Conservation (phyloP, 495 filamentous ascomycete species). For the Penicillium verhagenii region DNA sequence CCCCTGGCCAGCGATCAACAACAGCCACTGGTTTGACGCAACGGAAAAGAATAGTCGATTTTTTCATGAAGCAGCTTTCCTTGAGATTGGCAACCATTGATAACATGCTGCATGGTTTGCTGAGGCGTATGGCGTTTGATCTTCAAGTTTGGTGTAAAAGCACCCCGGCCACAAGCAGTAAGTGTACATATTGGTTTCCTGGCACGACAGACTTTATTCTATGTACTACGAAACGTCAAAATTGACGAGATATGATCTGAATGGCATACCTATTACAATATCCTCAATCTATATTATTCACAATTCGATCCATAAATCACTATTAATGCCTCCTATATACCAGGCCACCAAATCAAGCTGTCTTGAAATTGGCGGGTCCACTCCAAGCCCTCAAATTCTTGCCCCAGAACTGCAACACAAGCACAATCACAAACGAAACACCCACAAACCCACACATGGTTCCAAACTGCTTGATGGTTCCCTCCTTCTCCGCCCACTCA, state of each 20-base stretch:
- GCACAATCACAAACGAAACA: slow-evolving; percentile 38
- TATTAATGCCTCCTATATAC: too few species aligned
- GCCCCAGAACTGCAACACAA: slow-evolving; percentile 44
- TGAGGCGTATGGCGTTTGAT: slow-evolving; percentile 4
- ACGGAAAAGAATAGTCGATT: neutral
- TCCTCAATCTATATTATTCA: too few species aligned
- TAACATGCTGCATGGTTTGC: slow-evolving; percentile 10
- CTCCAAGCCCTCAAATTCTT: slow-evolving; percentile 37
- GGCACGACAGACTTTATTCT: neutral
- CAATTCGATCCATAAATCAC: too few species aligned
- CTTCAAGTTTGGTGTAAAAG: neutral
- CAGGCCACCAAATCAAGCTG: neutral
- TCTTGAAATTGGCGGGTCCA: slow-evolving; percentile 22
- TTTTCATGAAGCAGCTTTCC: neutral
- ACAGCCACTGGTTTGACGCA: slow-evolving; percentile 15
- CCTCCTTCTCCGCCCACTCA: slow-evolving; percentile 28
- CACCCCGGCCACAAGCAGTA: neutral
- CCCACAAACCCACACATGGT: slow-evolving; percentile 49
- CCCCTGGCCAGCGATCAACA: neutral
- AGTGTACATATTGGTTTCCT: slow-evolving; percentile 6
- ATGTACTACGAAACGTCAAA: neutral
- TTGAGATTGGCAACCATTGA: neutral
- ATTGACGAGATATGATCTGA: slow-evolving; percentile 1
- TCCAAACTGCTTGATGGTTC: slow-evolving; percentile 43
- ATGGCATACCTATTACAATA: too few species aligned